Base-by-base conservation (phyloP, 2,329 filamentous ascomycete species). In the Ampelomyces quisqualis region DNA sequence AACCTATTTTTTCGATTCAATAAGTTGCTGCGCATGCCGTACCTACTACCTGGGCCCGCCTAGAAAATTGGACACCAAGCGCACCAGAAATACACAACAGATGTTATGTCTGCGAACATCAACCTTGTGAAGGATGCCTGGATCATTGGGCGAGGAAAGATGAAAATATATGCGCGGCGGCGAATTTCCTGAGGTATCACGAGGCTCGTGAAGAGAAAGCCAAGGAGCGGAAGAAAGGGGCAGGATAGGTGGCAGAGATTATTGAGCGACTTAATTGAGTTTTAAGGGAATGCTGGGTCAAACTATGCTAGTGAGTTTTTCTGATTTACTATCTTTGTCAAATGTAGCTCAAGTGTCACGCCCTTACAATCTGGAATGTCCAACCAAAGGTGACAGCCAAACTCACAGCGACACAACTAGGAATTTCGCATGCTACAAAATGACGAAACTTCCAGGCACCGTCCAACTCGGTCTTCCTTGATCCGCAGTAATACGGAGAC, bases 11-110 rank as follows among this genome's bases (percentile, higher is more conserved):
- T 33, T 7, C 23, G 10, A 13, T 37, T 27, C 34, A 3, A n/a
- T 35, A 6, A 22, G 36, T 8, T 38, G 36, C 20, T 32, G 36
- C 19, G 20, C 20, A 13, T 38, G 36, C 26, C 21, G 14, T 8
- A 32, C 28, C n/a, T n/a, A n/a, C n/a, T n/a, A n/a, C n/a, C 7
- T 32, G 36, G 21, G 6, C 13, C 7, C 36, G 36, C 13, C 36
- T 38, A 5, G 36, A 29, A 3, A 28, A 38, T 9, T 38, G 27
- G 35, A 38, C 23, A 13, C n/a, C 35, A 15, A n/a, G n/a, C 10
- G 27, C 18, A 17, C 35, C 35, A 22, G 27, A 38, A 24, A 38
- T 21, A 6, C 11, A 26, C 10, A 29, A 38, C 8, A 7, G 17
- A 2, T 32, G 28, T n/a, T 38, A 32, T 13, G 14, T 19, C 6